Percentiles rank a stretch among this genome's conserved stretches.
Conservation (phyloP, 805 yeast species). For the Starmerella cellae region DNA sequence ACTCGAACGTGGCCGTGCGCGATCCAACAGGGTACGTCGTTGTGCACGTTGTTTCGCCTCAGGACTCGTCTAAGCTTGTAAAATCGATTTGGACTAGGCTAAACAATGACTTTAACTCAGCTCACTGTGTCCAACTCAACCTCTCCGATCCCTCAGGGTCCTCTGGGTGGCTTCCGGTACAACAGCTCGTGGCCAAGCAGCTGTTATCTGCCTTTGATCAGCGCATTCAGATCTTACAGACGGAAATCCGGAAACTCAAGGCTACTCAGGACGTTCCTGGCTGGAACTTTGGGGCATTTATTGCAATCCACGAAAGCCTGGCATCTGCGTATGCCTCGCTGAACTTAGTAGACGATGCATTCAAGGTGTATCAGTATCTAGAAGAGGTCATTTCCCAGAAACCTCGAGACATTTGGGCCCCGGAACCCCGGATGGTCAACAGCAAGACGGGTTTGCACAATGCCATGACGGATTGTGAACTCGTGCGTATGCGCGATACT, state of each 20-base stretch:
- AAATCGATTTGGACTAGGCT: constrained; percentile 20
- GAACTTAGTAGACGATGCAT: constrained; percentile 47
- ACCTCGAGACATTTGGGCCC: constrained; percentile 18
- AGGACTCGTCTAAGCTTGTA: constrained; percentile 8
- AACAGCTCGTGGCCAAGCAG: constrained; percentile 36
- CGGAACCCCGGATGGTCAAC: constrained; percentile 3
- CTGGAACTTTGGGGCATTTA: constrained; percentile 35
- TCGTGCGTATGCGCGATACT: constrained; percentile 9
- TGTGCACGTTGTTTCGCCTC: constrained; percentile 33
- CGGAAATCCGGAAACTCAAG: constrained; percentile 31
- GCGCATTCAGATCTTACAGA: constrained; percentile 34
- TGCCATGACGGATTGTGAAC: background rate
- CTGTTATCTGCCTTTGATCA: constrained; percentile 41
- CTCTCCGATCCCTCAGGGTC: background rate
- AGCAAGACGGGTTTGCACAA: constrained; percentile 2
- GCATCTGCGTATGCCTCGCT: constrained; percentile 43
- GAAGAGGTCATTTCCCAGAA: constrained; percentile 22
- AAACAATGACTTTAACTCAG: constrained; percentile 26
- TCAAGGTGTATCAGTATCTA: constrained; percentile 39
- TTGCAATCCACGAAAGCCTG: constrained; percentile 37
- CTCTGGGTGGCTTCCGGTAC: constrained; percentile 34
- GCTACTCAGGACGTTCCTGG: constrained; percentile 29
- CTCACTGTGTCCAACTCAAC: constrained; percentile 17
- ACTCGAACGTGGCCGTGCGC: constrained; percentile 30
- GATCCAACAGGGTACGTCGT: constrained; percentile 51